Evolutionary conservation across 331 rosid genomes (phyloP).

Genomic region (Pyrus hybrid): DNA sequence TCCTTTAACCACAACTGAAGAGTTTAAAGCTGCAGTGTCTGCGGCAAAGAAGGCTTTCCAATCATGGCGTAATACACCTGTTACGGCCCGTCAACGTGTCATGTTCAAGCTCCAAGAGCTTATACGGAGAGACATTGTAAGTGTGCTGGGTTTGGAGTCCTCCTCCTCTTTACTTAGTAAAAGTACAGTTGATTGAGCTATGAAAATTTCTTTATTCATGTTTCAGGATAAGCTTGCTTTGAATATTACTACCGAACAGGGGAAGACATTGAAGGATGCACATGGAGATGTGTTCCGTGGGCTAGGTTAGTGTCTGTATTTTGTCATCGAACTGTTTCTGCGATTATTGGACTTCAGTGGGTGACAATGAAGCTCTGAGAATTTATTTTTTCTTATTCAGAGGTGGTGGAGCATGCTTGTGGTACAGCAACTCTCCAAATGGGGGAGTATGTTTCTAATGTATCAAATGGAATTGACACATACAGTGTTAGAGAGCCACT

Average conservation of each 20-base stretch:
- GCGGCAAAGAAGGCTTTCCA: slow-evolving; percentile 85
- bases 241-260: slow-evolving; percentile 85
- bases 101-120: slow-evolving; percentile 93
- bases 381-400: slow-evolving; percentile 33
- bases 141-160: slow-evolving; percentile 1
- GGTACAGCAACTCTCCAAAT: slow-evolving; percentile 92
- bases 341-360: slow-evolving; percentile 3
- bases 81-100: slow-evolving; percentile 82
- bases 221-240: slow-evolving; percentile 81
- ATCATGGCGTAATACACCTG: slow-evolving; percentile 79
- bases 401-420: slow-evolving; percentile 99
- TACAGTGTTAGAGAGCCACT: slow-evolving; percentile 87
- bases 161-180: not conserved
- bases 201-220: not conserved
- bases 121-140: slow-evolving; percentile 79
- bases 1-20: slow-evolving; percentile 81
- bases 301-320: slow-evolving; percentile 50
- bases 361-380: slow-evolving; percentile 11
- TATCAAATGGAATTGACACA: slow-evolving; percentile 92
- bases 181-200: not conserved
- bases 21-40: slow-evolving; percentile 85
- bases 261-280: slow-evolving; percentile 97
- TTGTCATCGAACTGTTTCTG: not conserved
- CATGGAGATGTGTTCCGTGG: slow-evolving; percentile 99
- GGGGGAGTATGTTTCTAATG: slow-evolving; percentile 92